Conservation (phyloP, 345 rosid genomes). For the Eucalyptus melliodora region DNA sequence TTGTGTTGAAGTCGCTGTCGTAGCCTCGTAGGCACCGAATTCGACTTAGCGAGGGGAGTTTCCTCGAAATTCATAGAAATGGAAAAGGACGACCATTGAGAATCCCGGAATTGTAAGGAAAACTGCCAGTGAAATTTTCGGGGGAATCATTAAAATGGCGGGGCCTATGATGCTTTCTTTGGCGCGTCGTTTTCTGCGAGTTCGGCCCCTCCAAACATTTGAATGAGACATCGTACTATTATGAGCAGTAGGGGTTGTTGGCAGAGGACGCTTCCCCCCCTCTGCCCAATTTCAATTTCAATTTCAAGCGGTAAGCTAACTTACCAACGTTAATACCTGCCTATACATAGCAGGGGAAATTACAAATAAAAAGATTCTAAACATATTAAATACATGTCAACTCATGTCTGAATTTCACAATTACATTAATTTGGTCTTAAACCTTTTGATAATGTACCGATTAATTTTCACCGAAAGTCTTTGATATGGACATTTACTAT, state of each 20-base stretch:
- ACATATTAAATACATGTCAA: not conserved
- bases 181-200: not conserved
- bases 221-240: not conserved
- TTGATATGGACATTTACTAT: rapidly evolving
- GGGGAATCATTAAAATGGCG: not conserved
- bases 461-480: too few relatives aligned
- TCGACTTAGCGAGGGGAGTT: not conserved
- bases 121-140: not conserved
- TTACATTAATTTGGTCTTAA: too few relatives aligned
- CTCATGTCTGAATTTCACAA: not conserved
- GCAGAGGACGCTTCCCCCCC: not conserved
- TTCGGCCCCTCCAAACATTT: not conserved
- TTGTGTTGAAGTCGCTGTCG: not conserved
- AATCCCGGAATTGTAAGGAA: not conserved
- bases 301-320: not conserved
- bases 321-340: not conserved
- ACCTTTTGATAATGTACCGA: too few relatives aligned
- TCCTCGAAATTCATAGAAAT: not conserved
- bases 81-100: not conserved
- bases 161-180: not conserved
- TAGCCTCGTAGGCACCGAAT: not conserved
- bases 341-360: not conserved
- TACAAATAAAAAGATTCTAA: too few relatives aligned
- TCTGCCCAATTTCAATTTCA: not conserved
- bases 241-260: not conserved